Percentiles rank a stretch among this genome's conserved stretches.
phyloP scores from a whole-genome alignment of 768 basidiomycete species.

The Rhodotorula diobovata region DNA sequence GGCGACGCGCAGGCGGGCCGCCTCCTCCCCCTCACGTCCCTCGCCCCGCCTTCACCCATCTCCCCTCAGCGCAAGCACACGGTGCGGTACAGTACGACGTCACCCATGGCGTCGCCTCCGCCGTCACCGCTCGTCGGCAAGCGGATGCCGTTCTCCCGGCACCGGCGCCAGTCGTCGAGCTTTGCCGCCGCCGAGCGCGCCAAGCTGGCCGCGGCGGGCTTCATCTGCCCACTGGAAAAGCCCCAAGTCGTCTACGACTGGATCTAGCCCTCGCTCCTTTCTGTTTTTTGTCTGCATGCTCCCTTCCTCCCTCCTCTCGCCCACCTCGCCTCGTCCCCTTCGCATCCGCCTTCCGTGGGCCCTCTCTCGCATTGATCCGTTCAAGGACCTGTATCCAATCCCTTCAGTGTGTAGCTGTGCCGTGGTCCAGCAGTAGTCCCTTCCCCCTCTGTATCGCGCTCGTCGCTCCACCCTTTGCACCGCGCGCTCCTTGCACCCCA shows the following conservation, averaged over 20 bases:
- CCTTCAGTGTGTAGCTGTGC: too few species aligned
- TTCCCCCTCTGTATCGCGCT: too few species aligned
- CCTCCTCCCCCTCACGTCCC: neutral
- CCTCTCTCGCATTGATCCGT: too few species aligned
- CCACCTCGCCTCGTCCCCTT: neutral
- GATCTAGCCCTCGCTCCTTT: constrained; percentile 4
- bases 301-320: neutral
- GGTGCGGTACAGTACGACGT: too few species aligned
- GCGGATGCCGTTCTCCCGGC: neutral
- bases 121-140: neutral
- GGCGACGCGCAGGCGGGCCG: neutral
- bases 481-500: too few species aligned
- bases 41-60: neutral
- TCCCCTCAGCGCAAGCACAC: neutral
- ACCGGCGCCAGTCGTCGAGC: neutral
- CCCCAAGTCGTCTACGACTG: constrained; percentile 18
- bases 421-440: too few species aligned
- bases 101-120: neutral
- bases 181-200: constrained; percentile 10
- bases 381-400: neutral
- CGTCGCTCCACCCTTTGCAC: too few species aligned
- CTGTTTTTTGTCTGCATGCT: neutral
- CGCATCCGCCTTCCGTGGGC: too few species aligned
- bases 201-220: neutral
- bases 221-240: neutral